A percentile compares a stretch with the other conserved stretches of the same genome.
Evolutionary conservation across 305 asterid genomes (phyloP).

Genomic region (Petunia hybrid): DNA sequence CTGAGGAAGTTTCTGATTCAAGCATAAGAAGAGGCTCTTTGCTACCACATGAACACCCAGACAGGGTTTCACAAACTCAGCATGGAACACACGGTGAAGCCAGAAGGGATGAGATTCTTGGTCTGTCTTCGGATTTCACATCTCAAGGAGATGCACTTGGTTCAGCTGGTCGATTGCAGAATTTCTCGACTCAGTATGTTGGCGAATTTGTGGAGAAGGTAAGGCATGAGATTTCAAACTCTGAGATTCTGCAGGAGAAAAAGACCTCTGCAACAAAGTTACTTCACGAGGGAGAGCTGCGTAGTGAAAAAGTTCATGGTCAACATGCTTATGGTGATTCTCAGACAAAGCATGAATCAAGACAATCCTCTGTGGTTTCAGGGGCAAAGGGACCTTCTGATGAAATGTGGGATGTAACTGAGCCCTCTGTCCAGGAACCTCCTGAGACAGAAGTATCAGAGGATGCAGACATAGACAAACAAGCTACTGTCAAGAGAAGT

Average conservation of each 20-base stretch:
- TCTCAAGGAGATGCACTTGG: conserved; percentile 57
- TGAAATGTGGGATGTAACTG: conserved; percentile 81
- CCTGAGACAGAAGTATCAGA: conserved; percentile 52
- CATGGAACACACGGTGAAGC: conserved; percentile 38
- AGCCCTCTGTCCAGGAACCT: conserved; percentile 48
- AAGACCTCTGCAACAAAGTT: conserved; percentile 49
- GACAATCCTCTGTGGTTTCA: conserved; percentile 48
- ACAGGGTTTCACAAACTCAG: conserved; percentile 39
- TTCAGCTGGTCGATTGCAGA: conserved; percentile 70
- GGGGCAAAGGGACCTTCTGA: conserved; percentile 73
- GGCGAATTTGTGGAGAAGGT: conserved; percentile 67
- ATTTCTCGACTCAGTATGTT: conserved; percentile 62
- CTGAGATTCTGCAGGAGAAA: conserved; percentile 58
- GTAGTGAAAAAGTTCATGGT: conserved; percentile 29
- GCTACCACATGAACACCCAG: conserved; percentile 37
- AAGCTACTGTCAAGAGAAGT: conserved; percentile 57
- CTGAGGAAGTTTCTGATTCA: conserved; percentile 43
- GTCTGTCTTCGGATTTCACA: conserved; percentile 38
- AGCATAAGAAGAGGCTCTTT: conserved; percentile 37
- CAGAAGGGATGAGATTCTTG: conserved; percentile 39
- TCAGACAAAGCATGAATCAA: conserved; percentile 47
- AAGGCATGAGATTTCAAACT: conserved; percentile 59
- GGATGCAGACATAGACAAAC: conserved; percentile 47
- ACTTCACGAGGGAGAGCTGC: conserved; percentile 46
- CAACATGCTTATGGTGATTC: conserved; percentile 53